Percentiles rank a stretch among this genome's conserved stretches.
Conservation (phyloP, 805 yeast genomes). For the Candida nanaspora region DNA sequence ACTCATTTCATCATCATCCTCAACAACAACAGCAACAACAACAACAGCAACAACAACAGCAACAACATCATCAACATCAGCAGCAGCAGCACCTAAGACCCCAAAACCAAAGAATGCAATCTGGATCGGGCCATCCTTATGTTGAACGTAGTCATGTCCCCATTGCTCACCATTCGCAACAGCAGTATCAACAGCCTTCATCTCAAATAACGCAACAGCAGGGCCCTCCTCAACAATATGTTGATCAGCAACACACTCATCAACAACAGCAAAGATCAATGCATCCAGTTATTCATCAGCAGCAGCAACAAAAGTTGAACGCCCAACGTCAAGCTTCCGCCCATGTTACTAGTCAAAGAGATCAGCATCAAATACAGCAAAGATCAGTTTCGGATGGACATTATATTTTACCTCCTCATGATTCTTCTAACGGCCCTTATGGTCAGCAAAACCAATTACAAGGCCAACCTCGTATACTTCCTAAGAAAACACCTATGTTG, state of each 20-base stretch:
- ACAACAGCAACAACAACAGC: slow-evolving; percentile 8
- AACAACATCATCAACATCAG: background rate
- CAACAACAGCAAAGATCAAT: slow-evolving; percentile 2
- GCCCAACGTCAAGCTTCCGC: slow-evolving; percentile 3
- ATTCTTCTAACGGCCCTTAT: background rate
- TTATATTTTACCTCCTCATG: background rate
- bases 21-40: slow-evolving; percentile 8
- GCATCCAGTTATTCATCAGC: slow-evolving; percentile 6
- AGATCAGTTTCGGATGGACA: slow-evolving; percentile 4
- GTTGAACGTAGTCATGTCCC: background rate
- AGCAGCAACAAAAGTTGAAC: slow-evolving; percentile 4
- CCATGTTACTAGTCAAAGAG: background rate
- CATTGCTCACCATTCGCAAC: background rate
- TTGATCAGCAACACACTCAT: background rate
- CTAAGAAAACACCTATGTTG: slow-evolving; percentile 2
- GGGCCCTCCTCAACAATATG: background rate
- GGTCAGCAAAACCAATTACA: slow-evolving; percentile 1
- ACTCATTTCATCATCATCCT: background rate
- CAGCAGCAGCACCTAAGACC: background rate
- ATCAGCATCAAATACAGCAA: background rate
- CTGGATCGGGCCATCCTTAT: background rate
- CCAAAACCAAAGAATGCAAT: background rate
- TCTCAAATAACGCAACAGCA: background rate
- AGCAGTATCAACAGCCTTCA: background rate
- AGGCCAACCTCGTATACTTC: slow-evolving; percentile 1